phyloP scores from a whole-genome alignment of 1,284 basidiomycete genomes.

The Rhodotorula sp. region DNA sequence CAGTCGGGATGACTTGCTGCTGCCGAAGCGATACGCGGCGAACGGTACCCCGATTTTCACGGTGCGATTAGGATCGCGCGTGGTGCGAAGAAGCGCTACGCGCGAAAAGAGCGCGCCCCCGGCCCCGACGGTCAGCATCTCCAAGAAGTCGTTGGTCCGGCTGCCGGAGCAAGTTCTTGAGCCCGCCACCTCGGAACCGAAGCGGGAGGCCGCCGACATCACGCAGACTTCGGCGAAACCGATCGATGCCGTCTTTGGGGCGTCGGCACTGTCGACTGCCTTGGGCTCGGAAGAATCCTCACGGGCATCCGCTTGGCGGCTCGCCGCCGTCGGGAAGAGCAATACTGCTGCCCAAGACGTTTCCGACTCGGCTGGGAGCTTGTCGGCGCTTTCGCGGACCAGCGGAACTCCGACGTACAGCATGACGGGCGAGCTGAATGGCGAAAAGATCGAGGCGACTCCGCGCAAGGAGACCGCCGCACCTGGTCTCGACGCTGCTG shows the following conservation, averaged over 20 bases:
- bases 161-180: not conserved
- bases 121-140: constrained; percentile 24
- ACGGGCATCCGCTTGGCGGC: constrained; percentile 5
- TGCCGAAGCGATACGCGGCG: constrained; percentile 52
- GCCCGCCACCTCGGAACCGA: not conserved
- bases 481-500: constrained; percentile 17
- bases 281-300: not conserved
- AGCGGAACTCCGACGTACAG: not conserved
- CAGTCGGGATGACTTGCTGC: constrained; percentile 68
- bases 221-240: not conserved
- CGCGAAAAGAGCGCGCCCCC: not conserved
- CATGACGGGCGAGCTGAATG: constrained; percentile 63
- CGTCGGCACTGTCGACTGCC: not conserved
- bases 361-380: not conserved
- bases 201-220: too few species aligned
- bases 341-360: not conserved
- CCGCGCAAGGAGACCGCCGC: constrained; percentile 32
- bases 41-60: constrained; percentile 46
- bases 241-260: constrained; percentile 1
- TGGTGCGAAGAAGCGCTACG: not conserved
- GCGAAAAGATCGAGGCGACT: constrained; percentile 52
- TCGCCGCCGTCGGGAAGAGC: not conserved
- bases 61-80: constrained; percentile 24
- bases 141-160: constrained; percentile 1
- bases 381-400: not conserved